Base-by-base conservation (phyloP, 192 early-diverging fungal genomes). In the Jimgerdemannia lactiflua region DNA sequence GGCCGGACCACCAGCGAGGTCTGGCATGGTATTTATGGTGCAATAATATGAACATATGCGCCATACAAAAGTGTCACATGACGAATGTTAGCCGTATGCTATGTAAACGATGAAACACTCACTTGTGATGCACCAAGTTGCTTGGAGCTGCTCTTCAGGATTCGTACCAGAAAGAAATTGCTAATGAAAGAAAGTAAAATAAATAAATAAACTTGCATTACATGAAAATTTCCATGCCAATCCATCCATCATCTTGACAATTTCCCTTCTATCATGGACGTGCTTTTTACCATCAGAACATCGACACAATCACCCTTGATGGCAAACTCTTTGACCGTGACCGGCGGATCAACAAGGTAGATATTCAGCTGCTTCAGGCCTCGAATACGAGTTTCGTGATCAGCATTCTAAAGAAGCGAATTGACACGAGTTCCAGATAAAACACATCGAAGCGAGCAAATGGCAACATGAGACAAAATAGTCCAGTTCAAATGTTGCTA, bases 91-190 rank as follows among this genome's bases (percentile, higher is more conserved):
- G 4, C 10, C 20, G 39, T 4, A 40, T 29, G 29, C 29, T 29
- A 29, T 29, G 29, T 29, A 29, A 29, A 29, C 29, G 29, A 1
- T 29, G 29, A 77, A 77, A 3, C 72, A 80, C 85, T 87, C 87
- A 75, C 87, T 91, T n/a, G 90, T 91, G 70, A 91, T 74, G 10
- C 89, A 89, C 75, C 86, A 90, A 4, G 85, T 75, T 18, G 85
- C 82, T 66, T 85, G 81, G n/a, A 89, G 78, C 71, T 86, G 88
- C 64, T 89, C 87, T 6, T 86, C 87, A 2, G 83, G 79, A 68
- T 89, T 82, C 2, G 86, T 78, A 4, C 49, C 49, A 14, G 49
- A 59, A 59, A 59, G 0, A 14, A 59, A 59, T 2, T 59, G 49
- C 49, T 59, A 14, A 6, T 10, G 14, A 10, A 59, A 10, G 49